These are phyloP conservation scores for Cercospora sp. DNA, from an alignment of 2,329 filamentous ascomycete genomes.

Conservation along the genomic window DNA sequence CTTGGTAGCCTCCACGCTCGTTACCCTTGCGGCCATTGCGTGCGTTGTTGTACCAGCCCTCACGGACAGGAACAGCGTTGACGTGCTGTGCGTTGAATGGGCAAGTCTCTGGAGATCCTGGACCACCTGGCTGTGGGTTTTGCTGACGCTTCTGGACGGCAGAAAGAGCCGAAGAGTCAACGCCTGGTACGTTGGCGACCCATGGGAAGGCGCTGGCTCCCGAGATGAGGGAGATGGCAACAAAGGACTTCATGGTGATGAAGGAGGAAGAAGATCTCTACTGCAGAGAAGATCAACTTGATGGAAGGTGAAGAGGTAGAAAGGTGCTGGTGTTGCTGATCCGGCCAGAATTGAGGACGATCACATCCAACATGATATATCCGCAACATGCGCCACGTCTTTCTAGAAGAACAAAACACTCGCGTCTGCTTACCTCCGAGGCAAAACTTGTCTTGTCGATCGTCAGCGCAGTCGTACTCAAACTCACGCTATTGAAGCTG, in stretches of 20 bases:
- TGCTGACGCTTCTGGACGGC: slow-evolving; percentile 36
- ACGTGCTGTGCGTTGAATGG: slow-evolving; percentile 46
- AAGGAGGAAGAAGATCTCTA: background rate
- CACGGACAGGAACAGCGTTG: slow-evolving; percentile 39
- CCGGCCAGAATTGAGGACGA: background rate
- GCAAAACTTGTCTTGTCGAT: slow-evolving; percentile 9
- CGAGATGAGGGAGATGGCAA: slow-evolving; percentile 27
- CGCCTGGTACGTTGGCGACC: slow-evolving; percentile 41
- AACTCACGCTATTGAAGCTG: slow-evolving; percentile 11
- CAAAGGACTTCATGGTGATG: slow-evolving; percentile 33
- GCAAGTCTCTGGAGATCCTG: slow-evolving; percentile 37
- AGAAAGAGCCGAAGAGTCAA: slow-evolving; percentile 40
- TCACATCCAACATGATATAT: slow-evolving; percentile 12
- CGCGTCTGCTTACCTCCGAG: slow-evolving; percentile 15
- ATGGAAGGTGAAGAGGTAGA: background rate
- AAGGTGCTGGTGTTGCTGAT: slow-evolving; percentile 15
- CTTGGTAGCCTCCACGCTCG: slow-evolving; percentile 47
- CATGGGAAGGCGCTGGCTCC: slow-evolving; percentile 44
- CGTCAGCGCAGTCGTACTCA: background rate
- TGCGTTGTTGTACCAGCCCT: slow-evolving; percentile 48
- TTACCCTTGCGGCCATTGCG: slow-evolving; percentile 47
- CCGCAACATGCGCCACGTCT: slow-evolving; percentile 1
- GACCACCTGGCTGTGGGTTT: slow-evolving; percentile 27
- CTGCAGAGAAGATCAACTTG: background rate
- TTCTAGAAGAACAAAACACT: slow-evolving; percentile 1